A percentile compares a stretch with the other conserved stretches of the same genome.
Conservation (phyloP, 2,329 filamentous ascomycete genomes). For the Colletotrichum higginsianum region DNA sequence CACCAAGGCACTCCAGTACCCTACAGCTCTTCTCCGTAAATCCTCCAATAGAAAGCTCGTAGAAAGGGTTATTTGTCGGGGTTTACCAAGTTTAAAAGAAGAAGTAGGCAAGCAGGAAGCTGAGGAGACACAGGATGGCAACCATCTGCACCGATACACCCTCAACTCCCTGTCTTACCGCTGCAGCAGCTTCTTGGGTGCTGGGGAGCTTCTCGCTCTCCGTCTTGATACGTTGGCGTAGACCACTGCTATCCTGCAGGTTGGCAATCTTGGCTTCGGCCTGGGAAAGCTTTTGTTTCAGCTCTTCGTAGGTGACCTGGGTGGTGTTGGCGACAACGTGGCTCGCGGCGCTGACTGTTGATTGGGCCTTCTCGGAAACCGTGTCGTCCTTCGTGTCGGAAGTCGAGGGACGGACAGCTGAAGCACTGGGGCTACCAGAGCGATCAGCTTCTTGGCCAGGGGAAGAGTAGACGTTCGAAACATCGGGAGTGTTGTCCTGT, state of each 20-base stretch:
- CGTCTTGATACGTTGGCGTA: conserved; percentile 79
- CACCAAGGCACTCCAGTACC: neutral
- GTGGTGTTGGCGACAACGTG: conserved; percentile 62
- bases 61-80: conserved; percentile 24
- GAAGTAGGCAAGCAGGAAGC: conserved; percentile 95
- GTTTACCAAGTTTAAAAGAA: conserved; percentile 79
- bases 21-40: conserved; percentile 17
- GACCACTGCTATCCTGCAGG: conserved; percentile 78
- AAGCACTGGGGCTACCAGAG: conserved; percentile 48
- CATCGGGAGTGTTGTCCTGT: conserved; percentile 61
- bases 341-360: conserved; percentile 58
- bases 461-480: conserved; percentile 62
- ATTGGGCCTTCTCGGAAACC: conserved; percentile 49
- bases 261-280: conserved; percentile 81
- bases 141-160: conserved; percentile 91
- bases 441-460: conserved; percentile 53
- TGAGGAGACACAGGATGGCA: conserved; percentile 86
- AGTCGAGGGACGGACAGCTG: conserved; percentile 50
- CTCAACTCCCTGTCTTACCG: conserved; percentile 70
- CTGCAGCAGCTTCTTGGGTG: conserved; percentile 65
- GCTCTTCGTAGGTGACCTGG: conserved; percentile 67
- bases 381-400: conserved; percentile 51
- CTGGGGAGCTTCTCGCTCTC: conserved; percentile 66
- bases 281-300: conserved; percentile 81
- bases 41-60: conserved; percentile 31